Percentiles rank a stretch among this genome's conserved stretches.
Conservation (phyloP, 768 basidiomycete genomes). For the Pleurotus sapidus region DNA sequence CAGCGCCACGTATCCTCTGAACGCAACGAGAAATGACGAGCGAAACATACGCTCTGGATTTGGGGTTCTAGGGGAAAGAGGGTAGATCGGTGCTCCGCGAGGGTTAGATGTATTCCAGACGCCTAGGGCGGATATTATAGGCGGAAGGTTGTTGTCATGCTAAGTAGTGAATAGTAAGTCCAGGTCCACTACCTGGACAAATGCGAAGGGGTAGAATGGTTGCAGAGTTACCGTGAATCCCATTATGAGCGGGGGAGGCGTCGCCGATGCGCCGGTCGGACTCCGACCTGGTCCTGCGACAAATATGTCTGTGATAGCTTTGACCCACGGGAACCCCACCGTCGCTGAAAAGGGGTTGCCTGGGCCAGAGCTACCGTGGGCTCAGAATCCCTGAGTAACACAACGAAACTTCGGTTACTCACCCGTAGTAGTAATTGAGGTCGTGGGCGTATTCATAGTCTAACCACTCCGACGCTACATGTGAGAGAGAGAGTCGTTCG, state of each 20-base stretch:
- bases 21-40: conserved; percentile 35
- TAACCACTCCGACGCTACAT: conserved; percentile 35
- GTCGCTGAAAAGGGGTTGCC: conserved; percentile 40
- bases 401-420: not conserved
- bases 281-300: conserved; percentile 24
- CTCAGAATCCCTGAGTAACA: not conserved
- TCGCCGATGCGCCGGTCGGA: conserved; percentile 21
- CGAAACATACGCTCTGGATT: conserved; percentile 32
- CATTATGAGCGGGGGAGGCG: conserved; percentile 38
- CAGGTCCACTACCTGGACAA: no score
- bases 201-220: not conserved
- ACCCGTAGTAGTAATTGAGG: conserved; percentile 45
- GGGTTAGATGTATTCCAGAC: conserved; percentile 35
- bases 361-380: conserved; percentile 33
- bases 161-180: conserved; percentile 8
- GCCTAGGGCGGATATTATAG: conserved; percentile 38
- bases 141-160: conserved; percentile 45
- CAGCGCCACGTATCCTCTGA: conserved; percentile 38
- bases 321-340: conserved; percentile 36
- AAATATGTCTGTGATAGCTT: conserved; percentile 35
- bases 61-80: conserved; percentile 28
- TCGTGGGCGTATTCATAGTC: conserved; percentile 44
- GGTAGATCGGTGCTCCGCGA: conserved; percentile 24
- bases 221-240: conserved; percentile 33
- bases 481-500: no score